phyloP scores from a whole-genome alignment of 179 eudicot genomes.

The Beta lomatogona region DNA sequence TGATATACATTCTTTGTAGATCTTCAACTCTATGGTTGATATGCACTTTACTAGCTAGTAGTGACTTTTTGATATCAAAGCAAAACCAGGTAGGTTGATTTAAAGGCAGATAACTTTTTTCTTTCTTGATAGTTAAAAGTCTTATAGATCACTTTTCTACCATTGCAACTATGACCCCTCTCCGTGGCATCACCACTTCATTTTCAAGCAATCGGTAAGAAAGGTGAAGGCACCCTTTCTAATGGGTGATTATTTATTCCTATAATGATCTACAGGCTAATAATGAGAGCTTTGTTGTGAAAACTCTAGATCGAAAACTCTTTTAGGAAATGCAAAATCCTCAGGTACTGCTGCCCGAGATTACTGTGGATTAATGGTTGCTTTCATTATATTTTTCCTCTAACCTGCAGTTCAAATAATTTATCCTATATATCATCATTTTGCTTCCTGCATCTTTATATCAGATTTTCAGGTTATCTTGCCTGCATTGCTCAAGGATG shows the following conservation, averaged over 20 bases:
- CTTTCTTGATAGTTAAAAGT: too few relatives aligned
- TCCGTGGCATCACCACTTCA: background rate
- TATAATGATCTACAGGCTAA: slow-evolving; percentile 57
- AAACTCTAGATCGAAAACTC: slow-evolving; percentile 85
- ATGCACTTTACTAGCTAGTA: background rate
- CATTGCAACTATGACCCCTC: background rate
- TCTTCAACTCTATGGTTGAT: background rate
- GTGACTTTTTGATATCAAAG: background rate
- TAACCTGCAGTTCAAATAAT: background rate
- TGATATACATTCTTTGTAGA: background rate
- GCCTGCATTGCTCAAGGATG: slow-evolving; percentile 81
- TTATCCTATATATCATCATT: background rate
- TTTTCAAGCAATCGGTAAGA: background rate
- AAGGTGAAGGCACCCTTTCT: background rate
- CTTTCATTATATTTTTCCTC: background rate
- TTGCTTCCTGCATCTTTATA: background rate
- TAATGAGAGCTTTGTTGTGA: slow-evolving; percentile 69
- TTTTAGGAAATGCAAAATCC: slow-evolving; percentile 99
- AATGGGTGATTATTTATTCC: background rate
- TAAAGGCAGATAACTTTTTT: too few relatives aligned
- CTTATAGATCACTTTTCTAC: too few relatives aligned
- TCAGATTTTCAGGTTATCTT: slow-evolving; percentile 66
- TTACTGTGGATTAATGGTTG: background rate
- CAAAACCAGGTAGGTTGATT: background rate
- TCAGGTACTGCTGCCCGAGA: slow-evolving; percentile 54